Base-by-base conservation (phyloP, 2,329 filamentous ascomycete species). In the Talaromyces piceae region DNA sequence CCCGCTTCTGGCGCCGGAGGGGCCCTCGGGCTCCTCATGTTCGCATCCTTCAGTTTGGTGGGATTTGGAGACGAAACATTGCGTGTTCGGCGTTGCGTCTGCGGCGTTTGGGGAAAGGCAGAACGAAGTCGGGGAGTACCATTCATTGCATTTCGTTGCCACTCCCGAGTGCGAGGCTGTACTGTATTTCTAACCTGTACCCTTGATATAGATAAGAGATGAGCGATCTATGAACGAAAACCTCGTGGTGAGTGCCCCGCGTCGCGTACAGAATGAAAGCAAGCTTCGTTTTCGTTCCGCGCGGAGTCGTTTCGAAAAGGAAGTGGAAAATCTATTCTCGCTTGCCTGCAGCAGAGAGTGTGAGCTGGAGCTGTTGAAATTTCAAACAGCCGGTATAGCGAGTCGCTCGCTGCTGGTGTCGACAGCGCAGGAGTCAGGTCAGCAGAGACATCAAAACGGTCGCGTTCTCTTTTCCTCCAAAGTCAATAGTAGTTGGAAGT, bases 41-140 rank as follows among this genome's bases (percentile, higher is more conserved):
- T 57, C 33, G 55, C 47, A 31, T 59, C 53, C 13, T 50, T 45
- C 37, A 67, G 61, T 43, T 56, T 58, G n/a, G n/a, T 23, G 51
- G 33, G 56, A 60, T 22, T 59, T 53, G n/a, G 27, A 57, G 61
- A 45, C 59, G 64, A 54, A 59, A 22, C 62, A 47, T 58, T 46
- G 23, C 33, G 51, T 41, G 41, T 30, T 27, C 66, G n/a, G n/a
- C n/a, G 70, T 56, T 67, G 63, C 59, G 74, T 74, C 61, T 76
- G 77, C 63, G 87, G 88, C 60, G 87, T 91, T 64, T 82, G 77
- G 67, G 88, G 88, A 67, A 84, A 93, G 65, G 86, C 86, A 78
- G 87, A 89, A 75, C 85, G 82, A 75, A 89, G 77, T 74, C 84
- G 86, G 72, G 85, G 88, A 75, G 87, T 93, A 70, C 77, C 80